Percentiles rank a stretch among this genome's conserved stretches.
These are phyloP conservation scores for Taiozyma sp. DNA, from an alignment of 1,139 yeast species.

Conservation along the genomic window DNA sequence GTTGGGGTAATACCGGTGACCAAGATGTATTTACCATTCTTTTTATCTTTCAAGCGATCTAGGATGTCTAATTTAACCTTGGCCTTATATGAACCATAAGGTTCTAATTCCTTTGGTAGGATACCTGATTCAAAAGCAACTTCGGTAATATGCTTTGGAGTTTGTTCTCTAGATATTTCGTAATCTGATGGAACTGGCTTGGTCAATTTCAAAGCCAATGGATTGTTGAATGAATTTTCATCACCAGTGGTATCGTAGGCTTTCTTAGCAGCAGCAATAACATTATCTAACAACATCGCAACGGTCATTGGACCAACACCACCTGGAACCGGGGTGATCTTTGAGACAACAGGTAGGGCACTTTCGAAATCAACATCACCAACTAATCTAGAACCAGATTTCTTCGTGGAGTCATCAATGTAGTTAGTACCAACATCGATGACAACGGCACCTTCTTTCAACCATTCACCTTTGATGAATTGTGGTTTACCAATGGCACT, in stretches of 20 bases:
- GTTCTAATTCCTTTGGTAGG: constrained; percentile 57
- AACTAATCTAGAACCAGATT: constrained; percentile 61
- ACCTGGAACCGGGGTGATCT: constrained; percentile 80
- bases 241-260: constrained; percentile 24
- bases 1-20: constrained; percentile 85
- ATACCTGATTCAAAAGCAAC: constrained; percentile 65
- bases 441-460: constrained; percentile 62
- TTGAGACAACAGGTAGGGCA: constrained; percentile 51
- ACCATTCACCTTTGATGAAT: constrained; percentile 66
- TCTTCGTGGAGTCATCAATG: constrained; percentile 54
- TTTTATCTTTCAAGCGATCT: constrained; percentile 51
- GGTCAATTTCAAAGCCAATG: constrained; percentile 44
- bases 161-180: constrained; percentile 67
- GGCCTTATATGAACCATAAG: constrained; percentile 70
- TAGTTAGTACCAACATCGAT: constrained; percentile 81
- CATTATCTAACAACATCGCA: constrained; percentile 72
- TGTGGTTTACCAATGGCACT: constrained; percentile 76
- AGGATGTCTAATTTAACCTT: constrained; percentile 59
- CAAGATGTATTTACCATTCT: constrained; percentile 63
- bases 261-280: constrained; percentile 56
- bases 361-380: constrained; percentile 72
- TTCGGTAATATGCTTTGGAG: constrained; percentile 57
- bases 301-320: constrained; percentile 92
- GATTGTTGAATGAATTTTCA: constrained; percentile 28
- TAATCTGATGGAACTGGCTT: constrained; percentile 73